Evolutionary conservation across 768 basidiomycete genomes (phyloP).

Genomic region (Ramaria rubella): DNA sequence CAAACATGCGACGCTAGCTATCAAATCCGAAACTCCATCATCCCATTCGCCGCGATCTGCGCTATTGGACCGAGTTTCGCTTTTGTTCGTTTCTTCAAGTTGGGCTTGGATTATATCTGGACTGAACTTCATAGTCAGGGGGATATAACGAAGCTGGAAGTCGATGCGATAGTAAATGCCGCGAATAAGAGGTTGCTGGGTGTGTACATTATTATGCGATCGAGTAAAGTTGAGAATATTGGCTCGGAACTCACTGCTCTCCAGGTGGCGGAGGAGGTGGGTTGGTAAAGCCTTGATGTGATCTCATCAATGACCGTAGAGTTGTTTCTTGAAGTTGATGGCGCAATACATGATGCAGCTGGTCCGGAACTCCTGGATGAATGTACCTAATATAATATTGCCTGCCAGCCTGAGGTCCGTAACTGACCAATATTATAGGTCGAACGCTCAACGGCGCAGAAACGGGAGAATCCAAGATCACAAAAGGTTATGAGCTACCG

Average conservation of each 20-base stretch:
- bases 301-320: neutral
- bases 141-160: slow-evolving; percentile 65
- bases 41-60: slow-evolving; percentile 33
- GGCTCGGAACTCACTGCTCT: neutral
- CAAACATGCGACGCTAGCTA: slow-evolving; percentile 32
- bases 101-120: slow-evolving; percentile 4
- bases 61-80: slow-evolving; percentile 54
- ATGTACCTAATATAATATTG: slow-evolving; percentile 43
- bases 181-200: slow-evolving; percentile 70
- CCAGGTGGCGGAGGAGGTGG: slow-evolving; percentile 76
- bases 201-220: slow-evolving; percentile 22
- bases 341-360: slow-evolving; percentile 74
- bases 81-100: slow-evolving; percentile 43
- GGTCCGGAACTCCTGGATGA: slow-evolving; percentile 59
- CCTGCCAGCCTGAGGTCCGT: neutral
- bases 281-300: slow-evolving; percentile 15
- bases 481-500: slow-evolving; percentile 67
- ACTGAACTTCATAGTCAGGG: slow-evolving; percentile 47
- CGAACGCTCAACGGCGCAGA: slow-evolving; percentile 57
- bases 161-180: slow-evolving; percentile 78
- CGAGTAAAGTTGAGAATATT: neutral
- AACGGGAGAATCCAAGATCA: slow-evolving; percentile 75
- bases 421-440: slow-evolving; percentile 34
- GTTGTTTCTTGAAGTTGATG: slow-evolving; percentile 50
- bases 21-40: slow-evolving; percentile 23